phyloP scores from a whole-genome alignment of 352 stramenopile species.

The Pythium angustatum region DNA sequence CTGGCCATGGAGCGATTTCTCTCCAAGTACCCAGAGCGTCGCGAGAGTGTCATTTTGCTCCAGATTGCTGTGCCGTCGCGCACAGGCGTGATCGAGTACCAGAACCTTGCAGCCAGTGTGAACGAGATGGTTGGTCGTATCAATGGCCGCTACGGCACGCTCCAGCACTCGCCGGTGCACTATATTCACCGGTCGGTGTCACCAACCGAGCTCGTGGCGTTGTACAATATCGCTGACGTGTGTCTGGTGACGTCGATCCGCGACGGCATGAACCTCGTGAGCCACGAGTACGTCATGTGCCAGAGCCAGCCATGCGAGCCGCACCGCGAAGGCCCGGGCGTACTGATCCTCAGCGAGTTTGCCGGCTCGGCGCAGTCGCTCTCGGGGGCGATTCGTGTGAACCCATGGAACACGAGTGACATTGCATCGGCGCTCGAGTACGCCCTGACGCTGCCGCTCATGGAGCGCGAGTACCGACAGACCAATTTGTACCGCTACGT shows the following conservation, averaged over 20 bases:
- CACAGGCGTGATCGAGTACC: conserved; percentile 83
- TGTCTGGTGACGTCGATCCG: conserved; percentile 89
- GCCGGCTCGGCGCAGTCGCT: conserved; percentile 86
- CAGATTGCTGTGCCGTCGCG: conserved; percentile 93
- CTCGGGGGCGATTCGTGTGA: conserved; percentile 86
- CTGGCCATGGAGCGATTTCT: conserved; percentile 88
- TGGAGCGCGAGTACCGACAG: conserved; percentile 85
- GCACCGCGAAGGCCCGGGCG: conserved; percentile 67
- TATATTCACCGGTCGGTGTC: conserved; percentile 84
- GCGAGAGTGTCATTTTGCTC: conserved; percentile 92
- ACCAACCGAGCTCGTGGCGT: conserved; percentile 84
- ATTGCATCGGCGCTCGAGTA: conserved; percentile 71
- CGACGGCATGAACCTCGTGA: conserved; percentile 91
- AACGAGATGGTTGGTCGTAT: conserved; percentile 90
- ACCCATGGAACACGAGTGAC: conserved; percentile 88
- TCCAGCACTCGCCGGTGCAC: conserved; percentile 87
- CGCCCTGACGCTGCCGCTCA: conserved; percentile 71
- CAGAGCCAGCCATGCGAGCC: conserved; percentile 66
- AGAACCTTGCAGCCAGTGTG: conserved; percentile 76
- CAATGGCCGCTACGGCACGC: conserved; percentile 83
- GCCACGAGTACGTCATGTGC: conserved; percentile 89
- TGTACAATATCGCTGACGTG: conserved; percentile 90
- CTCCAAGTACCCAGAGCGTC: conserved; percentile 79
- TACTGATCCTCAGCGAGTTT: conserved; percentile 89
- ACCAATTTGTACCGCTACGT: conserved; percentile 87